Conservation (phyloP, 2,329 filamentous ascomycete species). For the Chaetomiaceae sp. region DNA sequence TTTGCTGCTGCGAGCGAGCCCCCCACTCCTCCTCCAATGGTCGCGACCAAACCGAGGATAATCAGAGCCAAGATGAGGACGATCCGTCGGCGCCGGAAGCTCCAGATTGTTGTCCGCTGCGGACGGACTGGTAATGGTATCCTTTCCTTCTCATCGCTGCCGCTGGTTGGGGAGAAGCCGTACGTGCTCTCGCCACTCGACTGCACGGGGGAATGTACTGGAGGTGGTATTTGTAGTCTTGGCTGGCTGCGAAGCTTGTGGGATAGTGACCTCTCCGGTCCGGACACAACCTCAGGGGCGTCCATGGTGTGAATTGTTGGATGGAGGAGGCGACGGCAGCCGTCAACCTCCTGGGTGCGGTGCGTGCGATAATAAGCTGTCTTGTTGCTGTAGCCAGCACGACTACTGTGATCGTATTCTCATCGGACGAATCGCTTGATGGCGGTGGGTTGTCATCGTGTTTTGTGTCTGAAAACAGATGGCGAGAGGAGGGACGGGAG, state of each 20-base stretch:
- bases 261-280: constrained; percentile 9
- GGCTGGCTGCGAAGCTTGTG: constrained; percentile 10
- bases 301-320: constrained; percentile 1
- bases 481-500: no score
- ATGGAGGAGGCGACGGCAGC: constrained; percentile 2
- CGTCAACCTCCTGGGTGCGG: constrained; percentile 1
- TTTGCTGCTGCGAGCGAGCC: constrained; percentile 12
- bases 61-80: constrained; percentile 8
- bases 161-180: not conserved
- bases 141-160: constrained; percentile 1
- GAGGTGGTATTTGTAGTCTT: constrained; percentile 9
- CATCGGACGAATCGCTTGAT: no score
- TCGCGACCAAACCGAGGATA: constrained; percentile 4
- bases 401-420: no score
- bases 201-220: constrained; percentile 6
- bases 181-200: constrained; percentile 3
- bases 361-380: no score
- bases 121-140: not conserved
- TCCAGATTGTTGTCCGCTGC: constrained; percentile 5
- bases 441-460: no score
- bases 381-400: no score
- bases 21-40: constrained; percentile 12
- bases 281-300: constrained; percentile 12
- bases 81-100: constrained; percentile 5
- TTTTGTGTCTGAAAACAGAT: no score